These are phyloP conservation scores for Blastocystis sp. DNA, from an alignment of 352 stramenopile species.

Conservation along the genomic window DNA sequence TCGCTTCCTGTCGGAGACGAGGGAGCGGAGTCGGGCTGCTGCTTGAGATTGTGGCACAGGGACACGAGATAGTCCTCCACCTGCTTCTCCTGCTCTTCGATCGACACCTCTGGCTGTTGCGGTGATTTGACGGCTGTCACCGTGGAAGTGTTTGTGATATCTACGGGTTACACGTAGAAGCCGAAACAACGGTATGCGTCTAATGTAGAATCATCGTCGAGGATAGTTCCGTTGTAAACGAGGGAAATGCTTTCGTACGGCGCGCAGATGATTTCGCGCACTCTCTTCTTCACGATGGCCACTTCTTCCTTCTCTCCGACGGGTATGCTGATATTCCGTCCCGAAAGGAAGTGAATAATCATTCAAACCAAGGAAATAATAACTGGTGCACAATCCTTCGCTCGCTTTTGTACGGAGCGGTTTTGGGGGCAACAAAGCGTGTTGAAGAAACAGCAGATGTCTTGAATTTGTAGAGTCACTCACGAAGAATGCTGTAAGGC, in stretches of 20 bases:
- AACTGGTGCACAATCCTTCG: not conserved
- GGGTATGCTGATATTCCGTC: not conserved
- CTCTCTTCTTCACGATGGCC: conserved; percentile 36
- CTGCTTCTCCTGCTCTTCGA: conserved; percentile 63
- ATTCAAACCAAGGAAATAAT: conserved; percentile 5
- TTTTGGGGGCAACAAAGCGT: not conserved
- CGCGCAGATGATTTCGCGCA: not conserved
- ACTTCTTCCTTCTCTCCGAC: conserved; percentile 9
- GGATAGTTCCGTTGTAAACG: conserved; percentile 27
- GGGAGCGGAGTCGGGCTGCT: not conserved
- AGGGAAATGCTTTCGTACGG: conserved; percentile 16
- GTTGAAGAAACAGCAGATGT: conserved; percentile 19
- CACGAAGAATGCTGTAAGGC: not conserved
- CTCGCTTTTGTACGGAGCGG: not conserved
- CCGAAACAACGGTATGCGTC: conserved; percentile 7
- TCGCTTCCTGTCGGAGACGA: not conserved
- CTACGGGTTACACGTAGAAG: not conserved
- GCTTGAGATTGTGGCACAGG: not conserved
- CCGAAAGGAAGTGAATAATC: conserved; percentile 62
- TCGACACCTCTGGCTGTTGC: not conserved
- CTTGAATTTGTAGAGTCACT: too few species aligned
- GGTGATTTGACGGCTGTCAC: conserved; percentile 11
- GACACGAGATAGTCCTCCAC: conserved; percentile 54
- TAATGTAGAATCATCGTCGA: conserved; percentile 35
- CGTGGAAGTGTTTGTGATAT: conserved; percentile 27